These are phyloP conservation scores for Penicillium sp. DNA, from an alignment of 2,329 filamentous ascomycete species.

Conservation along the genomic window DNA sequence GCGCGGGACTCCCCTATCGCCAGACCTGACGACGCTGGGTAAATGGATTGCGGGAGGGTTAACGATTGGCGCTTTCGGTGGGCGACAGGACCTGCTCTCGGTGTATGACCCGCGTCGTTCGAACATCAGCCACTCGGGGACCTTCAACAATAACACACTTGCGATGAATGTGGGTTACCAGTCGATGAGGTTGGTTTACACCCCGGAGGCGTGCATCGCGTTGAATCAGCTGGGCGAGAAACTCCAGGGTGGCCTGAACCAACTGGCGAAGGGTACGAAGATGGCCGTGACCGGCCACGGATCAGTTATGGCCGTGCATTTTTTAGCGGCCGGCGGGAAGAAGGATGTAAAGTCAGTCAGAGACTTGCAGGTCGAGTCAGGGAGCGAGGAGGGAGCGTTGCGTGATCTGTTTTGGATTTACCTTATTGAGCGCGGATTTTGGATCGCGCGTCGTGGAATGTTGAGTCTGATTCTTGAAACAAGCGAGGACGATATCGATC, in stretches of 20 bases:
- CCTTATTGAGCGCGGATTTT: slow-evolving; percentile 14
- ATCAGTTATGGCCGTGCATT: slow-evolving; percentile 13
- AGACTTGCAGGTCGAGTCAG: not conserved
- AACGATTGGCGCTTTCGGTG: slow-evolving; percentile 70
- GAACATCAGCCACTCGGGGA: slow-evolving; percentile 61
- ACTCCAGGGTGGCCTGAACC: not conserved
- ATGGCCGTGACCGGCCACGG: slow-evolving; percentile 6
- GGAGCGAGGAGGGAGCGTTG: slow-evolving; percentile 3
- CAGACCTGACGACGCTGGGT: slow-evolving; percentile 68
- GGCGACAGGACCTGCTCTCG: slow-evolving; percentile 62
- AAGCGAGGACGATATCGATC: not conserved
- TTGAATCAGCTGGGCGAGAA: slow-evolving; percentile 7
- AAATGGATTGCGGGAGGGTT: slow-evolving; percentile 72
- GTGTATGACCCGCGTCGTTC: slow-evolving; percentile 12
- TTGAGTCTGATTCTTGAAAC: slow-evolving; percentile 12
- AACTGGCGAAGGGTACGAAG: slow-evolving; percentile 5
- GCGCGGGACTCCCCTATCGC: slow-evolving; percentile 48
- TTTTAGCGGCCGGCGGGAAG: not conserved
- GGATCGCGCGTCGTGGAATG: slow-evolving; percentile 16
- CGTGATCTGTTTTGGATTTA: slow-evolving; percentile 10
- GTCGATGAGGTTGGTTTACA: slow-evolving; percentile 10
- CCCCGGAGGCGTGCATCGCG: not conserved
- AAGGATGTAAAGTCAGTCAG: not conserved
- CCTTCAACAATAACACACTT: slow-evolving; percentile 71
- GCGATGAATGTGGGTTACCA: slow-evolving; percentile 51